Evolutionary conservation across 2,329 filamentous ascomycete genomes (phyloP), one percentile per base, ranked within the genome.

Genomic region (Arthrinium phaeospermum): DNA sequence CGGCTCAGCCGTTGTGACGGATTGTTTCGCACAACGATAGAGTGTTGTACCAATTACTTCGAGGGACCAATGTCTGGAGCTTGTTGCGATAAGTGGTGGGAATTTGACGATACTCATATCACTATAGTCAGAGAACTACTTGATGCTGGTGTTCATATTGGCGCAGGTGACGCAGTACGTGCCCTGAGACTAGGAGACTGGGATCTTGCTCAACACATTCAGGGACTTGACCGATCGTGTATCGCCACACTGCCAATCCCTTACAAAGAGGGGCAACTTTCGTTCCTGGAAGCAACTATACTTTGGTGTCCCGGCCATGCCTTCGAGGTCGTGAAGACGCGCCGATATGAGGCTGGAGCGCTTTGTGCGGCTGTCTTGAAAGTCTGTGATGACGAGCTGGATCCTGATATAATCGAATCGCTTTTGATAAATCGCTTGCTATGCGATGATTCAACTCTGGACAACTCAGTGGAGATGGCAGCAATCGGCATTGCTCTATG

Each of bases 61-160:
- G 12, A 27, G 1, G 3, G n/a, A 10, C n/a, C 16, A 19, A 1
- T 16, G 4, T 27, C 1, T 4, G 4, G 2, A 53, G 4, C 10
- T 2, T 30, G 49, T n/a, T 53, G 13, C 27, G 14, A 53, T 0
- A 30, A n/a, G 7, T 12, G n/a, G n/a, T n/a, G n/a, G 16, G 3
- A 30, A 14, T 14, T 3, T 3, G 13, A 14, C 6, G 6, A 22
- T 19, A 22, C 14, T 4, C 24, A 27, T 19, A 6, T 5, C 4
- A 34, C 0, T 6, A 57, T 57, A 2, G 51, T 24, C 19, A 5
- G 16, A 13, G 14, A 34, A 14, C 27, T 57, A 7, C 14, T 57
- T 4, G 27, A 57, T 5, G 27, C 51, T 14, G 51, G 51, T 13
- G 51, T 57, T 8, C 6, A 19, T 13, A 30, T 57, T 34, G 13